Percentiles rank a stretch among this genome's conserved stretches.
phyloP scores from a whole-genome alignment of 495 filamentous ascomycete genomes.

The Aspergillus sclerotiicarbonarius region DNA sequence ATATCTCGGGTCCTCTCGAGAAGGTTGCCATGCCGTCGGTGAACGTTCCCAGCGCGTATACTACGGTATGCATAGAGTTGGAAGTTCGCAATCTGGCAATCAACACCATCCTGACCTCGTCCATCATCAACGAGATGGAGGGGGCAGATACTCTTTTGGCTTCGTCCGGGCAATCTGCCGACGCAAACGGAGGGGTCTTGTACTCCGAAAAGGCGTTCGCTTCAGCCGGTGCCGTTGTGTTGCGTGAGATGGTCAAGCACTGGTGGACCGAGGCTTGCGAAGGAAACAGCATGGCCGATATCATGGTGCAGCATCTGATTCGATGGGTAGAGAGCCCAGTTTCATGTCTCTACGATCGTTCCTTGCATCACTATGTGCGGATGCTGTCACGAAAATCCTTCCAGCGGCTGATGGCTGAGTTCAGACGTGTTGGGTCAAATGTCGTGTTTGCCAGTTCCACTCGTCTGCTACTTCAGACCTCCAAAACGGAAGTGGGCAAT shows the following conservation, averaged over 20 bases:
- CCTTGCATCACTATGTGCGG: slow-evolving; percentile 96
- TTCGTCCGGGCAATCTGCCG: slow-evolving; percentile 65
- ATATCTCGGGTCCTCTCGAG: slow-evolving; percentile 79
- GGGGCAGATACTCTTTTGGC: slow-evolving; percentile 64
- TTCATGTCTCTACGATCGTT: slow-evolving; percentile 92
- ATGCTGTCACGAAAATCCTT: slow-evolving; percentile 97
- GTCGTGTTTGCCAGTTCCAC: slow-evolving; percentile 88
- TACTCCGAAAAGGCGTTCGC: slow-evolving; percentile 92
- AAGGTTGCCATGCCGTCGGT: slow-evolving; percentile 91
- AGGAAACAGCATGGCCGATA: slow-evolving; percentile 89
- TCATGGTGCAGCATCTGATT: slow-evolving; percentile 96
- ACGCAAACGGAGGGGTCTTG: slow-evolving; percentile 62
- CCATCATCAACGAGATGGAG: slow-evolving; percentile 96
- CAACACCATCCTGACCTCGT: slow-evolving; percentile 95
- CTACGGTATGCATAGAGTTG: slow-evolving; percentile 94
- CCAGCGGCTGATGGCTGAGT: slow-evolving; percentile 95
- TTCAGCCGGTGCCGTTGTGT: slow-evolving; percentile 80
- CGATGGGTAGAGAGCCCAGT: slow-evolving; percentile 92
- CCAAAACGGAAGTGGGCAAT: slow-evolving; percentile 94
- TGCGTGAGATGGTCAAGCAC: slow-evolving; percentile 96
- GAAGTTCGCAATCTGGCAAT: slow-evolving; percentile 93
- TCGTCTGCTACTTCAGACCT: slow-evolving; percentile 88
- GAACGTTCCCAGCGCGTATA: slow-evolving; percentile 89
- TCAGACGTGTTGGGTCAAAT: slow-evolving; percentile 90
- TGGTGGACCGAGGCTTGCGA: slow-evolving; percentile 97